phyloP scores from a whole-genome alignment of 768 basidiomycete genomes.

The Calvatia gigantea region DNA sequence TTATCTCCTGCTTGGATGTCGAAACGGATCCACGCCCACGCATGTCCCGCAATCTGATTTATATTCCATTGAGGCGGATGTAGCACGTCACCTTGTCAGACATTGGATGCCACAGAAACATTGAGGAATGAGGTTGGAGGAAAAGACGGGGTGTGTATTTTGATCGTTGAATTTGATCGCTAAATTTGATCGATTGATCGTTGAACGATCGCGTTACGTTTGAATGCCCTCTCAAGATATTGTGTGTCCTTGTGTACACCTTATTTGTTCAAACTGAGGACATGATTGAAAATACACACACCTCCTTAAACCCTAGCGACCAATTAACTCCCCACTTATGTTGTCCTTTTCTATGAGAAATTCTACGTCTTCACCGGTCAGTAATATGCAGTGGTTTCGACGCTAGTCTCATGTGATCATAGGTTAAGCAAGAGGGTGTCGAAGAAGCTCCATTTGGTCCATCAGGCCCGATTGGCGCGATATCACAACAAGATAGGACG shows the following conservation, averaged over 20 bases:
- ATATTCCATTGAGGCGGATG: conserved; percentile 55
- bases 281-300: not conserved
- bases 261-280: not conserved
- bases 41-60: conserved; percentile 24
- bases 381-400: not conserved
- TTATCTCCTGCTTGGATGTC: not conserved
- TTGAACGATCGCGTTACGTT: too few species aligned
- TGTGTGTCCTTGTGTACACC: conserved; percentile 1
- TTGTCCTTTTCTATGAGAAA: not conserved
- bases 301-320: not conserved
- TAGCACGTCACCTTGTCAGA: conserved; percentile 48
- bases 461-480: not conserved
- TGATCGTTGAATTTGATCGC: not conserved
- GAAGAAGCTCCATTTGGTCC: not conserved
- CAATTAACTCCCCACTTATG: not conserved
- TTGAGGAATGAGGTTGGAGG: conserved; percentile 21
- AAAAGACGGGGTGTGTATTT: not conserved
- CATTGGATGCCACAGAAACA: conserved; percentile 69
- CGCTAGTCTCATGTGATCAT: not conserved
- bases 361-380: not conserved
- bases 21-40: not conserved
- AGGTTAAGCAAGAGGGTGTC: not conserved
- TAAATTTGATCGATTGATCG: too few species aligned
- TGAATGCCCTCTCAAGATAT: not conserved
- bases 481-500: not conserved